A percentile compares a stretch with the other conserved stretches of the same genome.
These are phyloP conservation scores for Hirschioporus abietinus DNA, from an alignment of 768 basidiomycete species.

Conservation along the genomic window DNA sequence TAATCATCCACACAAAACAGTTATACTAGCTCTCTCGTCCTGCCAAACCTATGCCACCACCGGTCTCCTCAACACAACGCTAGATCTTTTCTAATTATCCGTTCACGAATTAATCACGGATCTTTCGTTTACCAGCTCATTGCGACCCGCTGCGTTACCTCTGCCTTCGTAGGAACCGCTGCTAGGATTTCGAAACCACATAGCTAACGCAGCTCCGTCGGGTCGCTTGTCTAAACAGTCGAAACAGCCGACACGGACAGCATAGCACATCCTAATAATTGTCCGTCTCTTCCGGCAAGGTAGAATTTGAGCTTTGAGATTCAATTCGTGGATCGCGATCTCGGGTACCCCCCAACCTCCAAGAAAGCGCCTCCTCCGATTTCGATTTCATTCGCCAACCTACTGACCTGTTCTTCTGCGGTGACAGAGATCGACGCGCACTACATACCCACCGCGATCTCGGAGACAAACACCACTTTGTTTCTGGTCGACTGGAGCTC, in stretches of 20 bases:
- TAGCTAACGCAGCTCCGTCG: background rate
- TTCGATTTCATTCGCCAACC: constrained; percentile 1
- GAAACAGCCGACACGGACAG: background rate
- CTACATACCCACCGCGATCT: background rate
- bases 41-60: background rate
- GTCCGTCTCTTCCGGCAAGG: background rate
- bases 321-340: background rate
- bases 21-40: background rate
- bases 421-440: background rate
- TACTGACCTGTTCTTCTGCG: background rate
- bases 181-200: too few species aligned
- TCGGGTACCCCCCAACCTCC: background rate
- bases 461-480: background rate
- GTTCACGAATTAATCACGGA: background rate
- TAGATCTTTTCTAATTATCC: background rate
- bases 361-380: background rate
- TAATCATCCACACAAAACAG: background rate
- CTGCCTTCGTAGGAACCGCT: too few species aligned
- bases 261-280: background rate
- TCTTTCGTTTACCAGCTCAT: background rate
- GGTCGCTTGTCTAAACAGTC: background rate
- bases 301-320: background rate
- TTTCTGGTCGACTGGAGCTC: too few species aligned
- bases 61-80: background rate
- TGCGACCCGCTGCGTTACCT: background rate